phyloP scores from a whole-genome alignment of 352 stramenopile species.

The Aphanomyces euteiches region DNA sequence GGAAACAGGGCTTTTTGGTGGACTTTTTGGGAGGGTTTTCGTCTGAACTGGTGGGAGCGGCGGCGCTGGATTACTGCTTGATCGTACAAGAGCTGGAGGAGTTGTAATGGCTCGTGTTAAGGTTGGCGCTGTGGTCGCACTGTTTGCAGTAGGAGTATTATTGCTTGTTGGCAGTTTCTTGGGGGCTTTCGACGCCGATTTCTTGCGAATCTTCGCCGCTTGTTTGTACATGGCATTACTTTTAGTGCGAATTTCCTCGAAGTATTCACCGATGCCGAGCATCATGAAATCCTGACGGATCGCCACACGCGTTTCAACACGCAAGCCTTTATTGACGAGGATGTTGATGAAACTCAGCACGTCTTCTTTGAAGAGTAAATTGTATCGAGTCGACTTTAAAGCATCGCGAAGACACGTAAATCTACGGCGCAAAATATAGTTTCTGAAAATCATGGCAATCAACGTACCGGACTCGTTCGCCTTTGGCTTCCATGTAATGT shows the following conservation, averaged over 20 bases:
- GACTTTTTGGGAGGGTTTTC: neutral
- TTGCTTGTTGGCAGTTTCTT: slow-evolving; percentile 18
- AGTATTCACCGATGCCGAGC: slow-evolving; percentile 81
- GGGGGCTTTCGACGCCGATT: neutral
- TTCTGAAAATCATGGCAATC: neutral
- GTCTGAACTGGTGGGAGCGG: neutral
- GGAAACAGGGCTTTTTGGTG: neutral
- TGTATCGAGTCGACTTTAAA: slow-evolving; percentile 77
- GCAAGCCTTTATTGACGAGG: slow-evolving; percentile 85
- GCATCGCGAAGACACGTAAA: slow-evolving; percentile 80
- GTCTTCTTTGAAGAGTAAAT: slow-evolving; percentile 84
- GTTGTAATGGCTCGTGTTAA: neutral
- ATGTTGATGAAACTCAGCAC: slow-evolving; percentile 87
- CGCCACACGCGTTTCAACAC: slow-evolving; percentile 70
- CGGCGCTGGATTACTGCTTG: neutral
- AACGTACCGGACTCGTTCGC: slow-evolving; percentile 51
- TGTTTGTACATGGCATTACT: slow-evolving; percentile 31
- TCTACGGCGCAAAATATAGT: neutral
- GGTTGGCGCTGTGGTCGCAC: slow-evolving; percentile 27
- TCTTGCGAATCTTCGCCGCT: neutral
- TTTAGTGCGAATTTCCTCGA: slow-evolving; percentile 83
- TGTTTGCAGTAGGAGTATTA: slow-evolving; percentile 7
- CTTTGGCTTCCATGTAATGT: slow-evolving; percentile 81
- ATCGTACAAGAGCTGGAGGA: neutral
- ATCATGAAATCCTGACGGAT: slow-evolving; percentile 83